Conservation (phyloP, 257 asterid species). For the Solanum ahanhuiri region DNA sequence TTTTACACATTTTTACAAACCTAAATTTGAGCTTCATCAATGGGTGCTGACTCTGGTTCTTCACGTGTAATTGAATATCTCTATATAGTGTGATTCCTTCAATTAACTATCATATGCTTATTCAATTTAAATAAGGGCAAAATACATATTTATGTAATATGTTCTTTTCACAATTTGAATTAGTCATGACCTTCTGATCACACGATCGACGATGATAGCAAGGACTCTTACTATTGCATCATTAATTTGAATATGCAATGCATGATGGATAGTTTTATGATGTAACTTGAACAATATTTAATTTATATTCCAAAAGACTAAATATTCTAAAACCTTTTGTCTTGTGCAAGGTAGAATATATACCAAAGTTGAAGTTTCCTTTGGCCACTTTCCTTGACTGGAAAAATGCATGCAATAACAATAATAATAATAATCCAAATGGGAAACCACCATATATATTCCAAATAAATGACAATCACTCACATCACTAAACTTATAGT, state of each 20-base stretch:
- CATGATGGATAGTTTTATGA: background rate
- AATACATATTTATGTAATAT: background rate
- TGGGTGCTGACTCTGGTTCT: too few relatives aligned
- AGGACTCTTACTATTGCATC: background rate
- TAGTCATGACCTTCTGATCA: too few relatives aligned
- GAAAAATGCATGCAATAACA: background rate
- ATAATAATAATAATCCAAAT: background rate
- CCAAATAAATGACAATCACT: background rate
- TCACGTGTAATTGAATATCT: background rate
- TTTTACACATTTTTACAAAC: background rate
- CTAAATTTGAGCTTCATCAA: background rate
- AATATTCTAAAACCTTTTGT: background rate
- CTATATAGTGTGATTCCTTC: background rate
- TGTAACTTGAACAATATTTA: background rate
- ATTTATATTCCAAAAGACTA: background rate
- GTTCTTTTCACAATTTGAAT: background rate
- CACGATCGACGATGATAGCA: too few relatives aligned
- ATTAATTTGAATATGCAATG: background rate
- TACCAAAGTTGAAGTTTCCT: background rate
- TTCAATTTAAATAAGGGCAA: background rate
- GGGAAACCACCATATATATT: background rate
- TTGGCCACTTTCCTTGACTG: constrained; percentile 31
- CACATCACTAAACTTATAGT: background rate
- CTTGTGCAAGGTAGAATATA: constrained; percentile 1
- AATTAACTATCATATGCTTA: background rate